Conservation (phyloP, 176 grass and related monocot genomes). For the Aegilops speltoides region DNA sequence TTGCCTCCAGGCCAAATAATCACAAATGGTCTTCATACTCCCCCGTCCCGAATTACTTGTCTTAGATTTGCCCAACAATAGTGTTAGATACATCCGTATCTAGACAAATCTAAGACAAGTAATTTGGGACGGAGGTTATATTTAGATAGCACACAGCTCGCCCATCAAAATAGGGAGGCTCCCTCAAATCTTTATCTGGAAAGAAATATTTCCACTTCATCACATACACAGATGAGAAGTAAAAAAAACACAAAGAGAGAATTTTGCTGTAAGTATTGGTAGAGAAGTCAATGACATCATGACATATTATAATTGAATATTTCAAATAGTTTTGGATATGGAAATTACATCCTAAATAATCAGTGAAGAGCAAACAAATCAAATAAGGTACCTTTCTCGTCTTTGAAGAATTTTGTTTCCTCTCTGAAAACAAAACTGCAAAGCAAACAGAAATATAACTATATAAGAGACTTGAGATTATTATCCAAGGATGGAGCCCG, state of each 20-base stretch:
- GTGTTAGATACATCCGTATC: too few relatives aligned
- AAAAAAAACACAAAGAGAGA: constrained; percentile 64
- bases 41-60: too few relatives aligned
- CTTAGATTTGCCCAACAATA: too few relatives aligned
- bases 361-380: too few relatives aligned
- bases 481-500: not conserved
- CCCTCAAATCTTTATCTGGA: constrained; percentile 59
- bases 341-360: too few relatives aligned
- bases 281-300: constrained; percentile 2
- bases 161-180: constrained; percentile 74
- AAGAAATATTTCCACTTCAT: constrained; percentile 84
- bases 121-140: not conserved
- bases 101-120: too few relatives aligned
- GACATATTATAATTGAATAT: too few relatives aligned
- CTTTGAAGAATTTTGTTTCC: constrained; percentile 67
- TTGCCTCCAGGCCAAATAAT: constrained; percentile 16
- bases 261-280: constrained; percentile 44
- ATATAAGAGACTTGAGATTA: not conserved
- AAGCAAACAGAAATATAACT: constrained; percentile 14
- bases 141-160: constrained; percentile 83
- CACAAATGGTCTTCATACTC: constrained; percentile 1
- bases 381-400: constrained; percentile 42
- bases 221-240: constrained; percentile 72
- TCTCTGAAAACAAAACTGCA: constrained; percentile 85
- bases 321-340: too few relatives aligned